A percentile compares a stretch with the other conserved stretches of the same genome.
Evolutionary conservation across 805 yeast species (phyloP).

Genomic region (Saccharomycopsis amapae): DNA sequence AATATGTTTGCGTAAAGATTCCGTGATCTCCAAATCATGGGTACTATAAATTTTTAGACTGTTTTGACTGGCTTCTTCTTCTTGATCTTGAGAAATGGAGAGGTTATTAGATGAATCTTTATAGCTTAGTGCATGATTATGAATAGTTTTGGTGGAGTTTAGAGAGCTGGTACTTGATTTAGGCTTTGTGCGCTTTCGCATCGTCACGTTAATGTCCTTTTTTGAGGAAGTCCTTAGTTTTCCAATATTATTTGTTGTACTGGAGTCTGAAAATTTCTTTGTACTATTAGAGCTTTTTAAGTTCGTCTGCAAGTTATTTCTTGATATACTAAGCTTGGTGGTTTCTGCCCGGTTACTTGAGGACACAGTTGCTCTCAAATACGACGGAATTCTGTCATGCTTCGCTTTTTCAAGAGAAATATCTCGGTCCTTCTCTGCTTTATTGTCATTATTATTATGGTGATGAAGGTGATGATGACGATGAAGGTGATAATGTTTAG

Average conservation of each 20-base stretch:
- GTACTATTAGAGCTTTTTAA: background rate
- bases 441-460: background rate
- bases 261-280: background rate
- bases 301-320: background rate
- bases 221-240: conserved; percentile 4
- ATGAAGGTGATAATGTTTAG: too few species aligned
- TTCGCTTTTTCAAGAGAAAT: background rate
- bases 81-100: too few species aligned
- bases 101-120: too few species aligned
- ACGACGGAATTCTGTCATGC: conserved; percentile 17
- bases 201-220: too few species aligned
- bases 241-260: background rate
- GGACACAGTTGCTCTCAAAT: conserved; percentile 17
- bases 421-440: background rate
- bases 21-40: conserved; percentile 9
- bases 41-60: background rate
- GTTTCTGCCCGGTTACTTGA: conserved; percentile 14
- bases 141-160: background rate
- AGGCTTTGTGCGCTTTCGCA: too few species aligned
- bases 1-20: conserved; percentile 3
- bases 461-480: too few species aligned
- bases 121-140: background rate
- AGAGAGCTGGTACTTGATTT: background rate
- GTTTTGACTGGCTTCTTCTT: background rate
- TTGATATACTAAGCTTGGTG: background rate